Evolutionary conservation across 2,329 filamentous ascomycete species (phyloP), one percentile per base, ranked within the genome.

Genomic region (Fusarium begoniae): DNA sequence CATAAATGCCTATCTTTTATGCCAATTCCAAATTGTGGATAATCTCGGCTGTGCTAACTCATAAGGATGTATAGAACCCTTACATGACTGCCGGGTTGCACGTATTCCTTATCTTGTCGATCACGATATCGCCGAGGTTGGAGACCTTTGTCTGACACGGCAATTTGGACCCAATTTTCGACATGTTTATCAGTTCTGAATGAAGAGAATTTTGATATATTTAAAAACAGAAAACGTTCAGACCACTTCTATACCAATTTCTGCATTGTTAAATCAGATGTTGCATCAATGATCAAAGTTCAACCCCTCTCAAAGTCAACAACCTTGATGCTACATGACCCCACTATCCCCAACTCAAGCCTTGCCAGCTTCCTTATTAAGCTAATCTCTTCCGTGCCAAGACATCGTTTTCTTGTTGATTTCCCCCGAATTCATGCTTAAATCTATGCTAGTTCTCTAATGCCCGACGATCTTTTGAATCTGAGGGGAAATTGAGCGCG

Each of bases 281-380:
- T n/a, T 8, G 6, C 2, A 28, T 24, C 24, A n/a, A 44, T 32
- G 13, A 3, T 26, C n/a, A 26, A 20, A 8, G 35, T 4, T 35
- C 17, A 54, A 70, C 66, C 68, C 68, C 68, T 62, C 68, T 10
- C 40, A 12, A 55, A 28, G 38, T 66, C 7, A 56, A 67, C 14
- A 65, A 63, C n/a, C 45, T 59, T 43, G 43, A 53, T 28, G 62
- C 30, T 68, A 60, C 70, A 61, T 59, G 44, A 9, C 59, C 63
- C 71, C 71, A 68, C 71, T 38, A 37, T 14, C 51, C 35, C 35
- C 26, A 17, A 28, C 24, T 18, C 32, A n/a, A 40, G 43, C 45
- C 66, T 54, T 56, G 43, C 18, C 51, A 75, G 60, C 72, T 74
- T 74, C 72, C 72, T 56, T 3, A 70, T 74, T 30, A 28, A 70